Conservation (phyloP, 73 alveolate species). For the Stentor roeselii region DNA sequence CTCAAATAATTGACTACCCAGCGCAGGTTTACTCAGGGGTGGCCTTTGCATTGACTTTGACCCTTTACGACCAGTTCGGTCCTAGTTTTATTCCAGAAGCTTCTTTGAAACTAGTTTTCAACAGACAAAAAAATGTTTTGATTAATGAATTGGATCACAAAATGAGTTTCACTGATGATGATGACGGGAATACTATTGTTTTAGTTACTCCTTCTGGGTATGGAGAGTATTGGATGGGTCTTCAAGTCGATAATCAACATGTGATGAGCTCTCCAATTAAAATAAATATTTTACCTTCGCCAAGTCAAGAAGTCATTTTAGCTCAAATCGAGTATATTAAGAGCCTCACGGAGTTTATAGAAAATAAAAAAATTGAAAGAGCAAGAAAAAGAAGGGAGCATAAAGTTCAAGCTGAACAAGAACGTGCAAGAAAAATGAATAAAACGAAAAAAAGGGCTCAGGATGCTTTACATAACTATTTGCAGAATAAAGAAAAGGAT, state of each 20-base stretch:
- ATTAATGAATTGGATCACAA: not conserved
- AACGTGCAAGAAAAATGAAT: not conserved
- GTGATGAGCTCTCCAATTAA: not conserved
- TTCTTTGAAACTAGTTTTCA: not conserved
- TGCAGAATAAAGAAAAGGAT: not conserved
- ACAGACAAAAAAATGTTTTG: too few relatives aligned
- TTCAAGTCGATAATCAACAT: not conserved
- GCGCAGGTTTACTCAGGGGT: not conserved
- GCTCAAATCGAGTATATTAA: not conserved
- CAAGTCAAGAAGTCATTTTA: not conserved
- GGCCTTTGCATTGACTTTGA: not conserved
- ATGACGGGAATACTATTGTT: not conserved
- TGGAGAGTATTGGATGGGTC: not conserved
- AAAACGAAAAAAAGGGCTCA: not conserved
- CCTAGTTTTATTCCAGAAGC: not conserved
- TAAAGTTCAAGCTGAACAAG: not conserved
- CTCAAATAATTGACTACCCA: not conserved
- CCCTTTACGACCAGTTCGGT: not conserved
- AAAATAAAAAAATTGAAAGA: not conserved
- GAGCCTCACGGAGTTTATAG: not conserved
- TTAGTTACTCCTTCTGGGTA: not conserved
- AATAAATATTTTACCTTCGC: not conserved
- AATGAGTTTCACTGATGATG: not conserved
- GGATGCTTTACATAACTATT: not conserved
- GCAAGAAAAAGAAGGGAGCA: not conserved